phyloP scores from a whole-genome alignment of 1,284 basidiomycete species.

The Inonotus hispidus region DNA sequence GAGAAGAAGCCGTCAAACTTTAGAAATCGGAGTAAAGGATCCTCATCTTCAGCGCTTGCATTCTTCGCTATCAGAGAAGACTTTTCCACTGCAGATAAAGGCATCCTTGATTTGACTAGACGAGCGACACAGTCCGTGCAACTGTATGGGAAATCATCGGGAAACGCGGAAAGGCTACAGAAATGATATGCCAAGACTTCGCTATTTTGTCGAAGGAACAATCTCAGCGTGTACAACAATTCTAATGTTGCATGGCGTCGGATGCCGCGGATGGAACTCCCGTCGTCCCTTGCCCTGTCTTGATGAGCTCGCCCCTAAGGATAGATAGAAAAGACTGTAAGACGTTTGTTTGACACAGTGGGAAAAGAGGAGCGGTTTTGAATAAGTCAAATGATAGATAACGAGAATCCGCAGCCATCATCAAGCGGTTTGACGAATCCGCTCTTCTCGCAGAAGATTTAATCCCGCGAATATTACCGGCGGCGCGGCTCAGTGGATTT shows the following conservation, averaged over 20 bases:
- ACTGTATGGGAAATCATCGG: not conserved
- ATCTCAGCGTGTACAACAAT: not conserved
- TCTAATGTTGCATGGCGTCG: conserved; percentile 17
- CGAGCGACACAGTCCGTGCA: not conserved
- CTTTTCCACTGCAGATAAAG: too few relatives aligned
- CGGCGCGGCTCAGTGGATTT: not conserved
- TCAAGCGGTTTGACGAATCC: conserved; percentile 7
- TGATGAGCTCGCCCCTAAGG: conserved; percentile 60
- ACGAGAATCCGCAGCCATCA: not conserved
- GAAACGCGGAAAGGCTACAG: not conserved
- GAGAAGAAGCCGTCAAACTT: too few relatives aligned
- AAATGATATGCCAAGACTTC: not conserved
- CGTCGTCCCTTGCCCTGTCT: conserved; percentile 42
- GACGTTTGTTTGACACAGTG: not conserved
- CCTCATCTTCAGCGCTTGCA: too few relatives aligned
- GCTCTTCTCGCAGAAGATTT: too few relatives aligned
- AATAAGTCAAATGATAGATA: not conserved
- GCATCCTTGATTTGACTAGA: not conserved
- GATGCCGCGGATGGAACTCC: conserved; percentile 6
- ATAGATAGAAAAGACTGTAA: too few relatives aligned
- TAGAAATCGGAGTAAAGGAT: too few relatives aligned
- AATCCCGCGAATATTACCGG: not conserved
- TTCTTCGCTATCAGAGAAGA: too few relatives aligned
- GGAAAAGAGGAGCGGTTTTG: not conserved
- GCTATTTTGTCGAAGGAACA: not conserved